Conservation (phyloP, 257 asterid species). For the Jacaranda copaia region DNA sequence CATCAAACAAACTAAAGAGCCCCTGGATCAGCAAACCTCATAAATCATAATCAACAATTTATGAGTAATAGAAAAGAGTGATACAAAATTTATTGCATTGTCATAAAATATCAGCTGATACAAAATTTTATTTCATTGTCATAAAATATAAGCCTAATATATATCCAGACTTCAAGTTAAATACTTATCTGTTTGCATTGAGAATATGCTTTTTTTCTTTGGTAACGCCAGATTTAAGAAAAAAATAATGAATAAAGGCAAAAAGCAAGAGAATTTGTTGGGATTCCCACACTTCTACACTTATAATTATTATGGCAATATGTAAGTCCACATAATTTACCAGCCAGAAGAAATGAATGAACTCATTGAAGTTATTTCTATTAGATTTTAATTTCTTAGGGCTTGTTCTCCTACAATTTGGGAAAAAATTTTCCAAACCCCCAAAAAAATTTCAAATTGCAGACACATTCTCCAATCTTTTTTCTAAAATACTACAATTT, state of each 20-base stretch:
- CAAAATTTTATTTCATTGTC: too few species aligned
- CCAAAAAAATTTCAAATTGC: too few species aligned
- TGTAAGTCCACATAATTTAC: not conserved
- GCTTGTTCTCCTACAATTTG: too few species aligned
- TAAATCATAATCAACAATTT: conserved; percentile 9
- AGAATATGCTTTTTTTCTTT: not conserved
- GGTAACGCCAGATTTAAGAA: not conserved
- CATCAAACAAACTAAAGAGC: conserved; percentile 69
- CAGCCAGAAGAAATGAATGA: not conserved
- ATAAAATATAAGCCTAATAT: too few species aligned
- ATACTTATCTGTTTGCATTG: not conserved
- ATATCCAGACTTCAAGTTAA: not conserved
- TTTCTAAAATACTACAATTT: too few species aligned
- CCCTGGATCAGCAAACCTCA: conserved; percentile 57
- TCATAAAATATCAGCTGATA: too few species aligned
- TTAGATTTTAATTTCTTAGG: not conserved
- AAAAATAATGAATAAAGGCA: not conserved
- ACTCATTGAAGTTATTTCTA: not conserved
- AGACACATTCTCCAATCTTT: too few species aligned
- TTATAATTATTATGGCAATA: not conserved
- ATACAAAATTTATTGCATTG: too few species aligned
- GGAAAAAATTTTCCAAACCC: too few species aligned
- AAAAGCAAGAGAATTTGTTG: not conserved
- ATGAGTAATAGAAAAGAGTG: not conserved
- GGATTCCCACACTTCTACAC: too few species aligned